These are phyloP conservation scores for Rhododendron kiyosumense DNA, from an alignment of 148 eudicot genomes.

Conservation along the genomic window DNA sequence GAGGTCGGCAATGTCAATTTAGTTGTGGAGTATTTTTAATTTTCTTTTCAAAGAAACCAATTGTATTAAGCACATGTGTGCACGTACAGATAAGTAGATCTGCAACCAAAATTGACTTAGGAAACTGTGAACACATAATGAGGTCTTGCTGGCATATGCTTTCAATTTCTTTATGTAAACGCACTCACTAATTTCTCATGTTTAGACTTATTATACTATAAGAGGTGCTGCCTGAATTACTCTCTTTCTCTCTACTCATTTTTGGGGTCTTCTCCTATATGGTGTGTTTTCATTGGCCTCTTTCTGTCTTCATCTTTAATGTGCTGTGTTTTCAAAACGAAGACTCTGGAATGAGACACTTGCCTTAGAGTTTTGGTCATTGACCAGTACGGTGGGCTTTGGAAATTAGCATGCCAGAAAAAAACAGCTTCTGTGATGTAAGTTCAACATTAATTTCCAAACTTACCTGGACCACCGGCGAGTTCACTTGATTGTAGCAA, in stretches of 20 bases:
- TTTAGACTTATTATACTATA: neutral
- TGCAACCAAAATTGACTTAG: neutral
- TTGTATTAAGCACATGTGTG: neutral
- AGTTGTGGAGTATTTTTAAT: neutral
- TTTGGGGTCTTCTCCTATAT: neutral
- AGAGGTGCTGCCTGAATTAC: neutral
- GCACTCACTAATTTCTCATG: neutral
- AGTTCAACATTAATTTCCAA: neutral
- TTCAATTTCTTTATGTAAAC: neutral
- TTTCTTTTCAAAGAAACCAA: neutral
- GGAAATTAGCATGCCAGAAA: neutral
- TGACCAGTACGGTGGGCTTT: neutral
- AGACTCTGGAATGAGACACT: neutral
- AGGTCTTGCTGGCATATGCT: neutral
- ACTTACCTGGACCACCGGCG: neutral
- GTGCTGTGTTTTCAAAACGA: neutral
- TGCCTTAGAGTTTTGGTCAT: neutral
- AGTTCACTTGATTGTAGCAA: neutral
- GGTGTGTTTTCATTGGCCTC: neutral
- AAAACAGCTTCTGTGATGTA: neutral
- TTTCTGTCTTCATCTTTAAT: neutral
- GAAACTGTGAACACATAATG: neutral
- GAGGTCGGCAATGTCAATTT: neutral
- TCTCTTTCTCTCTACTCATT: neutral
- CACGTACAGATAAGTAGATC: neutral